A percentile compares a stretch with the other conserved stretches of the same genome.
These are phyloP conservation scores for Gillenia trifoliata DNA, from an alignment of 306 rosid species.

Conservation along the genomic window DNA sequence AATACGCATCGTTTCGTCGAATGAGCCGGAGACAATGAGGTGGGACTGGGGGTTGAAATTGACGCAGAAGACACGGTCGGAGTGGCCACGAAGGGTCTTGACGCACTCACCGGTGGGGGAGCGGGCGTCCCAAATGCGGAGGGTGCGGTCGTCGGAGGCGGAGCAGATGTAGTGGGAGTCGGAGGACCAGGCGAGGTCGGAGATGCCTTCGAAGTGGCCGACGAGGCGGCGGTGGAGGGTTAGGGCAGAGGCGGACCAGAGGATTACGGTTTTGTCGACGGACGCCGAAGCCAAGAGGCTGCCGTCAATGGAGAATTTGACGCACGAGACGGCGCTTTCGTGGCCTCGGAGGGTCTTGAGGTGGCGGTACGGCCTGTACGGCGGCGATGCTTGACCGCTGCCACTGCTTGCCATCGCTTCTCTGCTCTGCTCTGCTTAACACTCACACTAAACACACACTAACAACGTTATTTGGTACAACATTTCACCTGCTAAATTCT, in stretches of 20 bases:
- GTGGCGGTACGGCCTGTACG: conserved; percentile 71
- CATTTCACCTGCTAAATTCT: too few species aligned
- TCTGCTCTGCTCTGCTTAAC: background rate
- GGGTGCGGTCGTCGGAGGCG: conserved; percentile 84
- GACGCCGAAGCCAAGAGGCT: conserved; percentile 73
- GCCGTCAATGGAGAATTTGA: conserved; percentile 82
- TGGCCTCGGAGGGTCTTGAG: conserved; percentile 64
- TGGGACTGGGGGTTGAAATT: conserved; percentile 79
- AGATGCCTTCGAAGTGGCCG: conserved; percentile 78
- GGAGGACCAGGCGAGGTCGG: conserved; percentile 87
- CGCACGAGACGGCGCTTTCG: conserved; percentile 66
- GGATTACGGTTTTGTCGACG: conserved; percentile 71
- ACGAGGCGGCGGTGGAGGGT: conserved; percentile 62
- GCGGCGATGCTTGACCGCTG: conserved; percentile 29
- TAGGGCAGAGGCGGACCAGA: conserved; percentile 59
- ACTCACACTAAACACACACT: too few species aligned
- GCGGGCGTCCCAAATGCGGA: conserved; percentile 88
- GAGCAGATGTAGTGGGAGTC: conserved; percentile 95
- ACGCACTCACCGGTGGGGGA: conserved; percentile 60
- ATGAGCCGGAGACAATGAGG: conserved; percentile 81
- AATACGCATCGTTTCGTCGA: conserved; percentile 70
- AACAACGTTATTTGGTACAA: too few species aligned
- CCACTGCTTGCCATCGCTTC: conserved; percentile 34
- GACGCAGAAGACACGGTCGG: conserved; percentile 69
- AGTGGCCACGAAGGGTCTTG: conserved; percentile 81